Conservation (phyloP, 768 basidiomycete genomes). For the Rhodotorula kratochvilovae region DNA sequence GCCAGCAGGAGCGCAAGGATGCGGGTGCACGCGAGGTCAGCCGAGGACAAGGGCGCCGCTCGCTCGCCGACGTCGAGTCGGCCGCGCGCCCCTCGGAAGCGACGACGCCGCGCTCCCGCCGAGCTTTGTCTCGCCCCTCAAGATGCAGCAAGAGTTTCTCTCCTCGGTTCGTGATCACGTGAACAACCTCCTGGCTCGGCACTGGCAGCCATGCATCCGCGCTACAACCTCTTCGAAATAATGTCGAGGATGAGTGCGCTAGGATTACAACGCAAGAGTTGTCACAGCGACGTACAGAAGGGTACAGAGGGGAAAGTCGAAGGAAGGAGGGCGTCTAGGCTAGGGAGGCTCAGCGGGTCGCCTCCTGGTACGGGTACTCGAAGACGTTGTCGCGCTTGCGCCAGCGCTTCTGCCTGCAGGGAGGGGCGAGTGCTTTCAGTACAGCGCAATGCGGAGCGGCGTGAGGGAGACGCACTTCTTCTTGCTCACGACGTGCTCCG, state of each 20-base stretch:
- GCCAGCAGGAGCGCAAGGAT: too few species aligned
- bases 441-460: too few species aligned
- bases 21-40: background rate
- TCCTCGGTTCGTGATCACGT: too few species aligned
- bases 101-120: too few species aligned
- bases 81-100: too few species aligned
- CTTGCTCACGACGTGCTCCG: conserved; percentile 74
- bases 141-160: too few species aligned
- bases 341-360: background rate
- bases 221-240: too few species aligned
- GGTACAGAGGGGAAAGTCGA: background rate
- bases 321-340: background rate
- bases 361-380: conserved; percentile 82
- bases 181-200: too few species aligned
- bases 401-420: conserved; percentile 43
- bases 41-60: background rate
- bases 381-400: conserved; percentile 53
- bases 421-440: background rate
- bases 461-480: conserved; percentile 72
- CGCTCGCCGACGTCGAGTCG: too few species aligned
- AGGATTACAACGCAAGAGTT: background rate
- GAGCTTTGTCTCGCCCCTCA: too few species aligned
- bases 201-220: too few species aligned
- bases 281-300: background rate
- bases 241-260: too few species aligned